phyloP scores from a whole-genome alignment of 2,329 filamentous ascomycete genomes.

The Neofusicoccum parvum region DNA sequence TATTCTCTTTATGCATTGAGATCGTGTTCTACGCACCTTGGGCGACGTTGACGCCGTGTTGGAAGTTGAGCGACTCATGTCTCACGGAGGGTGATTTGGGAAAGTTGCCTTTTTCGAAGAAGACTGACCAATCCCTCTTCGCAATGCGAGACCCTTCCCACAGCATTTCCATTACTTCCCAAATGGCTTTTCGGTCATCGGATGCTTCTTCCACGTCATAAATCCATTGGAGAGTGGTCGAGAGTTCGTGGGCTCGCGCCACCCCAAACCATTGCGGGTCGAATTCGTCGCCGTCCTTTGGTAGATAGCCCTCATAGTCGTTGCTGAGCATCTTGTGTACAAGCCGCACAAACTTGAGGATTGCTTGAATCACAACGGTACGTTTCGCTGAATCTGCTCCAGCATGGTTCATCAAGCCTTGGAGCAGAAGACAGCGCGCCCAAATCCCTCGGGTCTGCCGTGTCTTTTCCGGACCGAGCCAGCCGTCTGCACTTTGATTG shows the following conservation, averaged over 20 bases:
- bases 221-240: constrained; percentile 52
- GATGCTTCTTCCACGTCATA: constrained; percentile 35
- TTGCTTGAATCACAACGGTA: constrained; percentile 49
- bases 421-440: constrained; percentile 55
- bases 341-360: constrained; percentile 54
- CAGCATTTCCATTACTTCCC: constrained; percentile 47
- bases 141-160: constrained; percentile 31
- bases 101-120: constrained; percentile 38
- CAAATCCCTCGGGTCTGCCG: constrained; percentile 51
- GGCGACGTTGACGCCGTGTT: constrained; percentile 50
- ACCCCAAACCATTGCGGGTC: constrained; percentile 18
- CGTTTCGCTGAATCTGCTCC: constrained; percentile 51
- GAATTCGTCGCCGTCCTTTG: constrained; percentile 43
- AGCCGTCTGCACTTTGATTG: constrained; percentile 57
- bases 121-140: constrained; percentile 37
- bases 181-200: constrained; percentile 27
- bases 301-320: constrained; percentile 54
- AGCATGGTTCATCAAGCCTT: constrained; percentile 54
- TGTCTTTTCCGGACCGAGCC: constrained; percentile 57
- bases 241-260: constrained; percentile 42
- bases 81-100: constrained; percentile 21
- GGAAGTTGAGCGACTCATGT: constrained; percentile 30
- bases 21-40: constrained; percentile 36
- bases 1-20: no score
- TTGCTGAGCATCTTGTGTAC: constrained; percentile 59